These are phyloP conservation scores for Hypoxylon lenormandii DNA, from an alignment of 495 filamentous ascomycete species.

Conservation along the genomic window DNA sequence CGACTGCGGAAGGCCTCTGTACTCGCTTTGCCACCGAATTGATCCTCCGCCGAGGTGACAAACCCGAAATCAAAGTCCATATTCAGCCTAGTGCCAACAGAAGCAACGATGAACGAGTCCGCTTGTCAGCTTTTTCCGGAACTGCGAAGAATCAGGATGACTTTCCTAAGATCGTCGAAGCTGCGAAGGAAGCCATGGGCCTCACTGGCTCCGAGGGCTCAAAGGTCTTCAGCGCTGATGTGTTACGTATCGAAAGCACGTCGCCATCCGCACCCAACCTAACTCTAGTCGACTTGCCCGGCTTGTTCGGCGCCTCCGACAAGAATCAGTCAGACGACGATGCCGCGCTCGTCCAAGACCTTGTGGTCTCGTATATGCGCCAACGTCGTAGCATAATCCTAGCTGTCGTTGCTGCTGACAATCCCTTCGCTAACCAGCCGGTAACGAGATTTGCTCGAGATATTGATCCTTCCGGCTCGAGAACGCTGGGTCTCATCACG, in stretches of 20 bases:
- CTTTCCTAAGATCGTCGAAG: conserved; percentile 58
- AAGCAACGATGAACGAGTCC: conserved; percentile 46
- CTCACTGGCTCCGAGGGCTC: conserved; percentile 33
- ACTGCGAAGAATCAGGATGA: conserved; percentile 49
- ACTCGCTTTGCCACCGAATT: conserved; percentile 71
- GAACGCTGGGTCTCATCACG: conserved; percentile 65
- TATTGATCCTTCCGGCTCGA: conserved; percentile 55
- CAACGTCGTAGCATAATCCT: conserved; percentile 64
- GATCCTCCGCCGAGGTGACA: conserved; percentile 61
- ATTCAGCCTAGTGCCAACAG: conserved; percentile 55
- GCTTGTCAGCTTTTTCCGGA: conserved; percentile 52
- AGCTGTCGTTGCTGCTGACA: conserved; percentile 64
- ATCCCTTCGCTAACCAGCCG: conserved; percentile 63
- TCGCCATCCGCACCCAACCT: conserved; percentile 64
- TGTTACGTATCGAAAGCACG: conserved; percentile 64
- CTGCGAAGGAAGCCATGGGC: conserved; percentile 60
- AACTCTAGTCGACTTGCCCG: conserved; percentile 68
- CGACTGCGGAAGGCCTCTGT: conserved; percentile 63
- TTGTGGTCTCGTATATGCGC: conserved; percentile 63
- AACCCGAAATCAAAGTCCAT: conserved; percentile 49
- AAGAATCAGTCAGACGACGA: conserved; percentile 58
- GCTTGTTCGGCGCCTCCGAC: conserved; percentile 61
- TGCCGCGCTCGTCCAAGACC: conserved; percentile 56
- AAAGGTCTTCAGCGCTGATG: conserved; percentile 58
- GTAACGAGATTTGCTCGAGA: conserved; percentile 59